Evolutionary conservation across 179 eudicot genomes (phyloP), one percentile per base, ranked within the genome.

Genomic region (Silene noctiflora): DNA sequence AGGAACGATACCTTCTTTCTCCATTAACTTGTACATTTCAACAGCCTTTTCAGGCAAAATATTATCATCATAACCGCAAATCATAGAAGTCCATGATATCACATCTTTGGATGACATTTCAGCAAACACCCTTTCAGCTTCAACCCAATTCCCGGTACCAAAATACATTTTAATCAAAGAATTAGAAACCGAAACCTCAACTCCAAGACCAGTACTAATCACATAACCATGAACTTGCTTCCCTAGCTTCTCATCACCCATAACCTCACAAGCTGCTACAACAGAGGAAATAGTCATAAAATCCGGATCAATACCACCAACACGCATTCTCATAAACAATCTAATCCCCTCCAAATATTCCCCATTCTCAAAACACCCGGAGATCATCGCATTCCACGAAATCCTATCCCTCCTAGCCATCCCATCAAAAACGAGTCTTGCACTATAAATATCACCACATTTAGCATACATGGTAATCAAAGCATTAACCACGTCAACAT

Each of bases 61-160:
- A 68, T 86, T 90, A 69, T 75, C 81, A 74, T 85, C 90, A 80
- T 86, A 91, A 74, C 91, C 88, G 21, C 90, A 87, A 67, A 91
- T 91, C 97, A 91, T 87, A 16, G 95, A 73, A 4, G 95, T 91
- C 97, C 97, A 90, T 20, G 97, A 88, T 31, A 91, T 87, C 71
- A 90, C 85, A 82, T 91, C 97, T 76, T 85, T 91, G 44, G 51
- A 79, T 79, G 73, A 79, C 80, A 90, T 87, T 69, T 81, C 74
- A 35, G 67, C 76, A 80, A 91, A 91, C 58, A 85, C 79, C 44
- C 77, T 91, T 67, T 91, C 95, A 0, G 95, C 95, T 56, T 90
- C 91, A 74, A 74, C 81, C 80, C 81, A 84, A 71, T 76, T 81
- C 56, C 93, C 88, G 82, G 81, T 78, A 79, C 87, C 86, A 22